These are phyloP conservation scores for Collariella sp. DNA, from an alignment of 495 filamentous ascomycete genomes.

Conservation along the genomic window DNA sequence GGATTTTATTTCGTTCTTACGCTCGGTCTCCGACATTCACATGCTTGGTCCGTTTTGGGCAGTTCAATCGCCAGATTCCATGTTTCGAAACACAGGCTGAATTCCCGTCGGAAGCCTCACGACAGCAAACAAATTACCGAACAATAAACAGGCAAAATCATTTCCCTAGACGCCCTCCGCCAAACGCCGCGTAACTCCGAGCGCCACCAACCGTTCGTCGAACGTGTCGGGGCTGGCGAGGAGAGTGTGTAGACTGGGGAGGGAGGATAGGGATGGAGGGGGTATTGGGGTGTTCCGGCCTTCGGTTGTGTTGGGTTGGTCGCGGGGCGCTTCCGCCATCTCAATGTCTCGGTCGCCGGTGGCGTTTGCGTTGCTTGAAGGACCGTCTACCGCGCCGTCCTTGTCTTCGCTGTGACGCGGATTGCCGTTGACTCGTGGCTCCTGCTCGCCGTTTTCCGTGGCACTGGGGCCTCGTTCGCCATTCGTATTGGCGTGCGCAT, in stretches of 20 bases:
- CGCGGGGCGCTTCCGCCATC: conserved; percentile 34
- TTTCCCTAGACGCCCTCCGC: too few species aligned
- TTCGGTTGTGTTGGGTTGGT: not conserved
- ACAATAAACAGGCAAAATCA: too few species aligned
- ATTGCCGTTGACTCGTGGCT: conserved; percentile 11
- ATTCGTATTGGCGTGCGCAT: conserved; percentile 1
- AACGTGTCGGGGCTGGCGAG: conserved; percentile 20
- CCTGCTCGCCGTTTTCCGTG: not conserved
- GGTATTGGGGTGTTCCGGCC: not conserved
- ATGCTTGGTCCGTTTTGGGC: too few species aligned
- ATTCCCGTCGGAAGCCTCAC: too few species aligned
- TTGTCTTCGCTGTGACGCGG: not conserved
- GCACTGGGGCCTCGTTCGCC: not conserved
- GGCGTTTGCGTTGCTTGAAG: conserved; percentile 24
- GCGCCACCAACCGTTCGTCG: conserved; percentile 25
- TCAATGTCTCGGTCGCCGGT: conserved; percentile 33
- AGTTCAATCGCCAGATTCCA: too few species aligned
- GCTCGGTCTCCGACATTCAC: too few species aligned
- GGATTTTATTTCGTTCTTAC: too few species aligned
- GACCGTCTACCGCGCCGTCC: not conserved
- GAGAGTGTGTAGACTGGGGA: not conserved
- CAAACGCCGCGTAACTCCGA: not conserved
- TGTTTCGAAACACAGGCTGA: too few species aligned
- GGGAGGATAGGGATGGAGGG: not conserved
- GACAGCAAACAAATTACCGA: too few species aligned